Conservation (phyloP, 2,329 filamentous ascomycete species). For the Penicillium palitans region DNA sequence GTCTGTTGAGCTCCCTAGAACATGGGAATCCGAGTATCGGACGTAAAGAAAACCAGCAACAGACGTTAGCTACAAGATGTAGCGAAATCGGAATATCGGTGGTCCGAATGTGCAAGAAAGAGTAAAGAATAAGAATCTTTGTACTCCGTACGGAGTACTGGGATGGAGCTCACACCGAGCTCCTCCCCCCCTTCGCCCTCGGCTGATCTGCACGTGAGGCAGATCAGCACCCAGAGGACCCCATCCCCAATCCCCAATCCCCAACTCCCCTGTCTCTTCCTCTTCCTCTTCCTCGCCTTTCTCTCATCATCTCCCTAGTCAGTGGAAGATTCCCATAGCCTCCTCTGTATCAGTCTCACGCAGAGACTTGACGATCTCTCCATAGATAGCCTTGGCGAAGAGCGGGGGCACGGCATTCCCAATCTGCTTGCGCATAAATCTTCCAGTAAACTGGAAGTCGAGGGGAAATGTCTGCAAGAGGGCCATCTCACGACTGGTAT, state of each 20-base stretch:
- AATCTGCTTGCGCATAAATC: slow-evolving; percentile 59
- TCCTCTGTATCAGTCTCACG: slow-evolving; percentile 38
- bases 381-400: slow-evolving; percentile 43
- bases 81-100: slow-evolving; percentile 2
- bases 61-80: neutral
- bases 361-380: slow-evolving; percentile 40
- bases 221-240: neutral
- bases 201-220: slow-evolving; percentile 9
- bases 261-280: neutral
- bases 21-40: slow-evolving; percentile 6
- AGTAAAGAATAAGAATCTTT: neutral
- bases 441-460: slow-evolving; percentile 57
- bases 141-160: neutral
- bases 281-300: neutral
- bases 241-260: neutral
- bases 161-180: neutral
- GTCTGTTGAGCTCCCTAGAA: neutral
- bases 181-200: neutral
- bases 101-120: neutral
- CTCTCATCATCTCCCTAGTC: neutral
- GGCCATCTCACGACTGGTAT: slow-evolving; percentile 68
- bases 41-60: neutral
- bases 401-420: slow-evolving; percentile 75
- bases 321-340: neutral
- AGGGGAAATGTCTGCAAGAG: slow-evolving; percentile 68